Conservation (phyloP, 352 stramenopile genomes). For the Phytophthora niederhauseri region DNA sequence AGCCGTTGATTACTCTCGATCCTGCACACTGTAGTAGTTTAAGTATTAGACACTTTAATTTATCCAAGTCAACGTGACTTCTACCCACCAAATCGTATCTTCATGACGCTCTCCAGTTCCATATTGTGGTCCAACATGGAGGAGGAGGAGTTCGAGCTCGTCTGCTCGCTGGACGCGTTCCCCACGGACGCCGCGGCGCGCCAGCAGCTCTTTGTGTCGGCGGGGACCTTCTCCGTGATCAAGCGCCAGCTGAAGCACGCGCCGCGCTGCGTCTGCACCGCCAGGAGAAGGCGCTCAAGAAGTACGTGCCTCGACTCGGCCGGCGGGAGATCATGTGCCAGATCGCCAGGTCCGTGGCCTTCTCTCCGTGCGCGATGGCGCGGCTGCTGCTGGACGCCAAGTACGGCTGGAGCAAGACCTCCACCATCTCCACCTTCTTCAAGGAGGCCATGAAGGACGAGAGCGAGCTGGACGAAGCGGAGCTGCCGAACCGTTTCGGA, state of each 20-base stretch:
- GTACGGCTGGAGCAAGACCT: conserved; percentile 67
- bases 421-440: conserved; percentile 70
- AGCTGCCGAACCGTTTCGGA: conserved; percentile 26
- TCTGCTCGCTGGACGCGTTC: conserved; percentile 53
- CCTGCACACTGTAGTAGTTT: conserved; percentile 11
- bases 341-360: conserved; percentile 52
- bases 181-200: conserved; percentile 9
- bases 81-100: not conserved
- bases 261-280: conserved; percentile 53
- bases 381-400: conserved; percentile 62
- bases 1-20: conserved; percentile 13
- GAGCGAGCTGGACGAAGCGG: conserved; percentile 7
- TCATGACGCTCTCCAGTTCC: not conserved
- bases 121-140: conserved; percentile 38
- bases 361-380: conserved; percentile 76
- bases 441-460: conserved; percentile 51
- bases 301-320: conserved; percentile 52
- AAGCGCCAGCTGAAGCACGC: conserved; percentile 62
- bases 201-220: conserved; percentile 40
- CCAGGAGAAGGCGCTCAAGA: conserved; percentile 62
- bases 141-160: conserved; percentile 48
- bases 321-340: conserved; percentile 38
- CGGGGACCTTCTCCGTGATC: conserved; percentile 63
- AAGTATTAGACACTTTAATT: conserved; percentile 27
- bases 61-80: conserved; percentile 13